These are phyloP conservation scores for Nicotiana noctiflora DNA, from an alignment of 257 asterid species.

Conservation along the genomic window DNA sequence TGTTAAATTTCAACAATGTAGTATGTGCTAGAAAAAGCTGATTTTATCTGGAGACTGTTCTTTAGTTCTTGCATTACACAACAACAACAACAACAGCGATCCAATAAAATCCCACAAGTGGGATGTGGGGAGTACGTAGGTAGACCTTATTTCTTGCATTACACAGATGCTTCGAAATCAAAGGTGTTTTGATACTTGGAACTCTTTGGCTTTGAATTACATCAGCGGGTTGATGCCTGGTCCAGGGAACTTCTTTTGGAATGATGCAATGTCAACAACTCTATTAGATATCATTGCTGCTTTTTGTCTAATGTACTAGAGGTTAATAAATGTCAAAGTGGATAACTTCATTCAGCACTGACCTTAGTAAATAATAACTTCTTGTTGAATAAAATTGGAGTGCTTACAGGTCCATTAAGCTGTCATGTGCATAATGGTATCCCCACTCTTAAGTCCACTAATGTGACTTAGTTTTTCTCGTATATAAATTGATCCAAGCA, in stretches of 20 bases:
- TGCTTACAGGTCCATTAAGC: slow-evolving; percentile 25
- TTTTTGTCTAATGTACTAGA: background rate
- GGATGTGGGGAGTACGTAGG: too few relatives aligned
- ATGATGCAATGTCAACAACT: background rate
- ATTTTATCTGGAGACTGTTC: background rate
- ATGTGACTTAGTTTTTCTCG: slow-evolving; percentile 8
- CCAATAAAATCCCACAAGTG: too few relatives aligned
- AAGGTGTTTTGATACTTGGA: background rate
- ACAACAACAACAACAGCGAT: background rate
- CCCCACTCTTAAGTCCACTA: slow-evolving; percentile 45
- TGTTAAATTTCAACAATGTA: background rate
- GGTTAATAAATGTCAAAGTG: slow-evolving; percentile 14
- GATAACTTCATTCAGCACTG: slow-evolving; percentile 14
- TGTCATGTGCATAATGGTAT: slow-evolving; percentile 44
- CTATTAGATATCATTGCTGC: background rate
- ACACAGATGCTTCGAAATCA: background rate
- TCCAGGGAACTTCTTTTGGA: background rate
- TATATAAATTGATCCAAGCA: slow-evolving; percentile 34
- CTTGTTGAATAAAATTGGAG: slow-evolving; percentile 5
- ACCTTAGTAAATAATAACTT: slow-evolving; percentile 7
- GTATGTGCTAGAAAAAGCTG: background rate
- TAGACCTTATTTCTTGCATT: too few relatives aligned
- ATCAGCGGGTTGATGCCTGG: background rate
- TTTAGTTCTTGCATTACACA: background rate
- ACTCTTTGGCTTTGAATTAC: background rate